phyloP scores from a whole-genome alignment of 192 early-diverging fungal species.

The Linnemannia schmuckeri region DNA sequence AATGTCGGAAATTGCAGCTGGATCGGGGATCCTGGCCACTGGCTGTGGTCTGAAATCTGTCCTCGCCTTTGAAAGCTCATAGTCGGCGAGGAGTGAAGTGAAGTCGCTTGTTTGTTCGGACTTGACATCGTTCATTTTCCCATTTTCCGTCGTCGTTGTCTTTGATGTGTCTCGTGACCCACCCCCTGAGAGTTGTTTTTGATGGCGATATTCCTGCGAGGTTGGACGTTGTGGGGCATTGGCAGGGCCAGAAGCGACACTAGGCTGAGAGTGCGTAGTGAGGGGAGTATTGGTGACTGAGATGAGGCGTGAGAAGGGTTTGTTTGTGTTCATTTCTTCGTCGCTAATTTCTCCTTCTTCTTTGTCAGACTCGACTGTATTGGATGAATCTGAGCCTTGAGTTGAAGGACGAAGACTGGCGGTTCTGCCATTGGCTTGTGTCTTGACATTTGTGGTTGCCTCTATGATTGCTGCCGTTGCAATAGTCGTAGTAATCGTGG shows the following conservation, averaged over 20 bases:
- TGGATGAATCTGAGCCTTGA: not conserved
- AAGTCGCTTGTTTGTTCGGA: constrained; percentile 14
- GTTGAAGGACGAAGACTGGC: not conserved
- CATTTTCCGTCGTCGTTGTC: not conserved
- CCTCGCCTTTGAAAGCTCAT: constrained; percentile 27
- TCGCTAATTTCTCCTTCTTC: constrained; percentile 52
- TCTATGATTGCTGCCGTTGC: not conserved
- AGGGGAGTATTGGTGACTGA: not conserved
- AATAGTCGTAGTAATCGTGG: not conserved
- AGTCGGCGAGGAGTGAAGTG: constrained; percentile 29
- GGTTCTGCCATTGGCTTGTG: not conserved
- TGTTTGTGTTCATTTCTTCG: constrained; percentile 8
- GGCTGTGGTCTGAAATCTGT: not conserved
- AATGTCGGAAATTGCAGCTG: not conserved
- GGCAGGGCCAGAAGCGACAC: not conserved
- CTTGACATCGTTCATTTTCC: not conserved
- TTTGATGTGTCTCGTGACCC: not conserved
- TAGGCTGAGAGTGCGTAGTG: not conserved
- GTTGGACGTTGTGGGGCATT: not conserved
- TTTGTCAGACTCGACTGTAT: constrained; percentile 1
- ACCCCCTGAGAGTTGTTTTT: not conserved
- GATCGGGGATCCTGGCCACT: not conserved
- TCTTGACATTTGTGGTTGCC: not conserved
- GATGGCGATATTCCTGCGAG: not conserved
- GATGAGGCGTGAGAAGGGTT: not conserved